Base-by-base conservation (phyloP, 352 stramenopile species). In the Pilasporangium apinafurcum region DNA sequence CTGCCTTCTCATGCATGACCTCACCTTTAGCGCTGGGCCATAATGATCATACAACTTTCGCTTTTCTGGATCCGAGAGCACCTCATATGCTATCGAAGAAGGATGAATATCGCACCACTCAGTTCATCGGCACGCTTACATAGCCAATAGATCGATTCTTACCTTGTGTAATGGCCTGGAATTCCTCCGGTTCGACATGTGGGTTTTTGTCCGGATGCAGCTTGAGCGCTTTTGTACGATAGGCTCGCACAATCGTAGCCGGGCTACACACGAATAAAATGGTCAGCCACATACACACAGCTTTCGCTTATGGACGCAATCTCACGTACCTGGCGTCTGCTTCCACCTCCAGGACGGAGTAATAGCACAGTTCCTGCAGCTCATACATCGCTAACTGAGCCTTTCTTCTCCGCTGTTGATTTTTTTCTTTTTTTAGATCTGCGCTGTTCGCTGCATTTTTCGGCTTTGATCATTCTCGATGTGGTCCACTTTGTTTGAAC, bases 171-270 rank as follows among this genome's bases (percentile, higher is more conserved):
- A 89, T 83, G 3, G 68, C 57, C 49, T 89, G 77, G 59, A 98
- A 98, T 41, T 96, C 72, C 53, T 96, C 78, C 0, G 83, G 78
- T 32, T 86, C 67, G 2, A 81, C 85, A 31, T 78, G 80, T 10
- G 80, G 87, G 62, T 98, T 98, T 68, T 98, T 98, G 66, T 98
- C 95, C 2, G 95, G 95, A 47, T 98, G 94, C n/a, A 96, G 86
- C 64, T 96, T 86, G 25, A 98, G 73, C 48, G 83, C 88, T 44
- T 97, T 70, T 36, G 78, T 77, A 38, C 96, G 95, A 61, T 99
- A 99, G 4, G 95, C 89, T 37, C 89, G 84, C 55, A 98, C 96
- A 42, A 99, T 98, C 36, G 95, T 89, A 5, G 95, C 68, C 24
- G 91, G 60, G 53, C 78, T 98, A 44, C 20, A 29, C n/a, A 31